Base-by-base conservation (phyloP, 176 grass and related monocot species). In the Triticum dicoccoides region DNA sequence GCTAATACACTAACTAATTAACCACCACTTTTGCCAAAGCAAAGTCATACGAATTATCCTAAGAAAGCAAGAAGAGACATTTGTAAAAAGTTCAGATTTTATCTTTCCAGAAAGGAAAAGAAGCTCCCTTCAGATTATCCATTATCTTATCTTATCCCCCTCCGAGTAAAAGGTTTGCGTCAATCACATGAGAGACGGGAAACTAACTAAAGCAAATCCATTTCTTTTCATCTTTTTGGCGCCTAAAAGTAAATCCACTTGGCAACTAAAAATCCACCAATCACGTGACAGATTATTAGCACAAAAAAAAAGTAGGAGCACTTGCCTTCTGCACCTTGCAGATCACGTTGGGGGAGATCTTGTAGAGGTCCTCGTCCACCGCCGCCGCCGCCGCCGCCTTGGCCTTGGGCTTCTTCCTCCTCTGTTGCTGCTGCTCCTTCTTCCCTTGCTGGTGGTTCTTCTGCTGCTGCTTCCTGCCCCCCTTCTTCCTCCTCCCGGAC, bases 311-410 rank as follows among this genome's bases (percentile, higher is more conserved):
- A 2, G 9, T 35, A 35, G 9, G 9, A 54, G 3, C n/a, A 32
- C 86, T 91, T 91, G 86, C 89, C 91, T 93, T 90, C 65, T 90
- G 88, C 77, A 91, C 85, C 92, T 93, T 90, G 83, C 92, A 93
- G 37, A 98, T 61, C 38, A 95, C 80, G 66, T 95, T 88, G 13
- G 91, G 89, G 8, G 95, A 92, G 30, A 98, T 93, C 93, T 92
- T 93, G 89, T 98, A 98, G 72, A 98, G 80, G 88, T 98, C 95
- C 77, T 98, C 93, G 61, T 98, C 95, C 12, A 92, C 81, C 20
- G 61, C 45, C 18, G 73, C 80, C 13, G 39, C 20, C 34, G 68
- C 95, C 6, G 90, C 67, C 6, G 76, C 34, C 39, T 59, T 59
- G 18, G 71, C 51, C 85, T 87, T 91, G 27, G 88, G 75, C 88